phyloP scores from a whole-genome alignment of 805 yeast species.

The Barnettozyma populi region DNA sequence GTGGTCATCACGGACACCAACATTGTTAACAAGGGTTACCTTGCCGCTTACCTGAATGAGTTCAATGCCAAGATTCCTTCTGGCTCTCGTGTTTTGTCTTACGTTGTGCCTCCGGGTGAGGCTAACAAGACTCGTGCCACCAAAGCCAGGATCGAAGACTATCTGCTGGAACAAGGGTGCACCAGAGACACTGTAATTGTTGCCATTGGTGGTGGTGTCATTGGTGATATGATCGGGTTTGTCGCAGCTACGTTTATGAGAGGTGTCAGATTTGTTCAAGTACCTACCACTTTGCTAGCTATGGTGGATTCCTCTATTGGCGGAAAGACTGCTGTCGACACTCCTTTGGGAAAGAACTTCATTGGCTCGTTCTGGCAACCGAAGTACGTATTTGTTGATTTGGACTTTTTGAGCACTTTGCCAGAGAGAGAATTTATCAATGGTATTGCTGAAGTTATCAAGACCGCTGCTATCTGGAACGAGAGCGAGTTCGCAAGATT shows the following conservation, averaged over 20 bases:
- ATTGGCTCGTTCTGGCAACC: constrained; percentile 99
- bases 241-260: constrained; percentile 99
- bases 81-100: constrained; percentile 61
- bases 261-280: constrained; percentile 89
- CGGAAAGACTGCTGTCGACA: constrained; percentile 97
- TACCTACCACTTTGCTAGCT: constrained; percentile 89
- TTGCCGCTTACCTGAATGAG: constrained; percentile 38
- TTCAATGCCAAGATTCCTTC: constrained; percentile 42
- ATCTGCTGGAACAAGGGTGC: constrained; percentile 73
- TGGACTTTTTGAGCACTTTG: constrained; percentile 77
- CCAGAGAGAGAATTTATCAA: constrained; percentile 93
- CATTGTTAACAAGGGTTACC: constrained; percentile 60
- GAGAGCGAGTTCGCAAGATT: constrained; percentile 81
- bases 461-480: constrained; percentile 98
- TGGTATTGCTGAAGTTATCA: constrained; percentile 97
- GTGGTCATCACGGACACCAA: constrained; percentile 86
- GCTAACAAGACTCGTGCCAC: constrained; percentile 82
- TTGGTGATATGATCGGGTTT: constrained; percentile 98
- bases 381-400: constrained; percentile 77
- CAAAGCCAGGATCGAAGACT: constrained; percentile 92
- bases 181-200: constrained; percentile 92
- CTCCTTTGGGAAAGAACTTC: constrained; percentile 92
- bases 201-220: constrained; percentile 97
- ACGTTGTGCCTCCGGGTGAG: constrained; percentile 88
- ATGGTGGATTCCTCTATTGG: constrained; percentile 99